Conservation (phyloP, 1,284 basidiomycete genomes). For the Hemileccinum hortonii region DNA sequence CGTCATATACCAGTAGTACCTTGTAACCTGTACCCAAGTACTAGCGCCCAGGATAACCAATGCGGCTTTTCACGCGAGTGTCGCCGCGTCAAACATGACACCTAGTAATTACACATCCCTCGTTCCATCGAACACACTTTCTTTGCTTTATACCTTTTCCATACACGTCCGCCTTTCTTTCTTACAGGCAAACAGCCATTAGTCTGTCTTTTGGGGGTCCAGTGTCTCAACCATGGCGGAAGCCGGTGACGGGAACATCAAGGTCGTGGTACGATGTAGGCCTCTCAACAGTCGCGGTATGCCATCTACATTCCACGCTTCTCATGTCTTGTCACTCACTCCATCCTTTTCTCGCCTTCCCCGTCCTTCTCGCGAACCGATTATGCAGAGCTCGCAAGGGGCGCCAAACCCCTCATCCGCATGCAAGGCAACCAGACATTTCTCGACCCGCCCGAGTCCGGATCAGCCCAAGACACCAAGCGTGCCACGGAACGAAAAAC, state of each 20-base stretch:
- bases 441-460: slow-evolving; percentile 83
- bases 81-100: slow-evolving; percentile 16
- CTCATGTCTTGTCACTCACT: slow-evolving; percentile 6
- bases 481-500: slow-evolving; percentile 85
- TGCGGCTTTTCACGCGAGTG: slow-evolving; percentile 24
- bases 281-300: slow-evolving; percentile 90
- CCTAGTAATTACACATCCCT: slow-evolving; percentile 7
- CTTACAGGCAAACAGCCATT: slow-evolving; percentile 10
- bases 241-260: slow-evolving; percentile 85
- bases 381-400: slow-evolving; percentile 78
- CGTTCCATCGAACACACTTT: slow-evolving; percentile 2
- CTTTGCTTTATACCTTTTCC: slow-evolving; percentile 6
- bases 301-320: slow-evolving; percentile 28
- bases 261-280: slow-evolving; percentile 94
- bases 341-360: slow-evolving; percentile 4
- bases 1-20: slow-evolving; percentile 3
- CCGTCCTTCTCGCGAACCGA: slow-evolving; percentile 7
- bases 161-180: slow-evolving; percentile 10
- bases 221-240: slow-evolving; percentile 45
- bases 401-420: slow-evolving; percentile 87
- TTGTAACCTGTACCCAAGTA: slow-evolving; percentile 4
- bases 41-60: slow-evolving; percentile 10
- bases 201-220: slow-evolving; percentile 13
- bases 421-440: slow-evolving; percentile 93
- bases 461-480: slow-evolving; percentile 66